Base-by-base conservation (phyloP, 1,284 basidiomycete genomes). In the Moniliophthora roreri region DNA sequence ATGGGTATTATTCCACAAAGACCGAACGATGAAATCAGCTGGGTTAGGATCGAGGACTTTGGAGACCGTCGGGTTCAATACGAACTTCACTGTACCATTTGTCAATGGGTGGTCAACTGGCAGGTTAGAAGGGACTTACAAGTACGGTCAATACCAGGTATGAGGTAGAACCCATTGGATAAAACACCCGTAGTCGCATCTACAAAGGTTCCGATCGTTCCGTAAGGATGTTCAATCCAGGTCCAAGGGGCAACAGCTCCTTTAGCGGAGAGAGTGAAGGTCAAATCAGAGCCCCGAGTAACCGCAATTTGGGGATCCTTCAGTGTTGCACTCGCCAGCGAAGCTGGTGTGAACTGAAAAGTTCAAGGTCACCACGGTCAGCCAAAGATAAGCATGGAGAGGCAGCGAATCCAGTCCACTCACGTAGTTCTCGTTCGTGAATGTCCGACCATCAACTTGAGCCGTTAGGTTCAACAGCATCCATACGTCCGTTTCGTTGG, bases 1-100 rank as follows among this genome's bases (percentile, higher is more conserved):
- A 20, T 82, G 76, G 0, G 78, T 81, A 51, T 82, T 84, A 54
- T 84, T 80, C 79, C 80, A 83, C 23, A 82, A 56, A 0, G 80
- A 82, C 38, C 80, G 68, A 34, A 82, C 71, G 1, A 82, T 75
- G 53, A 84, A 83, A 45, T 78, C 73, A 3, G 62, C 65, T 1
- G 74, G 71, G 48, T 73, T 60, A 2, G 76, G 77, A 23, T 60
- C 62, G 34, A 62, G 47, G 6, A 72, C 68, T 21, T 52, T 56
- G 10, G 76, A 80, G 16, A 80, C 59, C 11, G 63, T 62, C 8
- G 62, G 21, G 55, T 77, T 79, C 51, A 68, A 57, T 1, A 75
- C 52, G 62, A 82, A 82, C 62, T 65, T 67, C 46, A 82, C 81
- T 82, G 45, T 0, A 40, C 49, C 16, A 38, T 16, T 41, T 36